Evolutionary conservation across 768 basidiomycete genomes (phyloP).

Genomic region (Naganishia kalamii): DNA sequence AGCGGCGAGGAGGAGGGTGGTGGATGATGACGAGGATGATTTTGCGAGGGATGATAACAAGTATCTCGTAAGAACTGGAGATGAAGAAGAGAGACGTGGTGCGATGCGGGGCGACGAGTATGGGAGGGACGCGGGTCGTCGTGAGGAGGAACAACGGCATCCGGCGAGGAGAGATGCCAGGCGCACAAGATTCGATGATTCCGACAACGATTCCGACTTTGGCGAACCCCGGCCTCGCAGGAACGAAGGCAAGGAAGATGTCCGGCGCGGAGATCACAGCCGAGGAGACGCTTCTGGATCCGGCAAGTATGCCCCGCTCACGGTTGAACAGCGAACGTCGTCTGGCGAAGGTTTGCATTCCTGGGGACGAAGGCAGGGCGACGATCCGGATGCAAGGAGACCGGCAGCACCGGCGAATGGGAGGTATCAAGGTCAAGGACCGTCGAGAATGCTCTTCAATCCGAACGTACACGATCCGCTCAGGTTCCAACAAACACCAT

Average conservation of each 20-base stretch:
- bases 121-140: background rate
- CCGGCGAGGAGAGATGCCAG: background rate
- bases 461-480: conserved; percentile 86
- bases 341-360: conserved; percentile 8
- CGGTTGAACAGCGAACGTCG: background rate
- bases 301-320: background rate
- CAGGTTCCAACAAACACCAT: conserved; percentile 55
- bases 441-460: conserved; percentile 51
- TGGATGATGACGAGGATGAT: conserved; percentile 1
- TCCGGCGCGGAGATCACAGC: background rate
- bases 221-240: background rate
- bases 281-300: background rate
- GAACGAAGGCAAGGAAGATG: background rate
- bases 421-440: conserved; percentile 7
- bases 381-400: background rate
- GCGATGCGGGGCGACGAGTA: background rate
- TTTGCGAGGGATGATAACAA: conserved; percentile 2
- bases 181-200: background rate
- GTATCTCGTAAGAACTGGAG: conserved; percentile 3
- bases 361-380: background rate
- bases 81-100: background rate
- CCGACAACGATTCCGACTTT: background rate
- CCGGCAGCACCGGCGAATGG: background rate
- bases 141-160: background rate
- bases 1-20: background rate